phyloP scores from a whole-genome alignment of 2,329 filamentous ascomycete genomes.

The Fusarium sp. region DNA sequence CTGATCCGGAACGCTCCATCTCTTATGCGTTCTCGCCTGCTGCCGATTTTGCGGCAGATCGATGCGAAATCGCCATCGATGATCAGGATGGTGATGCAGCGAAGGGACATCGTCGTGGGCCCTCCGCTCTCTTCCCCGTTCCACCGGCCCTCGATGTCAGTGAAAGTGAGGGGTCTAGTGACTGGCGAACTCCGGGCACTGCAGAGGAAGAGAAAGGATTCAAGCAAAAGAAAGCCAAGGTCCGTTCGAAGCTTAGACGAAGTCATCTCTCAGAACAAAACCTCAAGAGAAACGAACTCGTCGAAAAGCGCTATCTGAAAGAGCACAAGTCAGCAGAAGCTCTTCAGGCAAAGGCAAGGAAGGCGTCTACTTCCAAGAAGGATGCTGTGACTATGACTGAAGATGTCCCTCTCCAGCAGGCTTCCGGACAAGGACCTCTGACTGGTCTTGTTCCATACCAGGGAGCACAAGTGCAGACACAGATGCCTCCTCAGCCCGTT shows the following conservation, averaged over 20 bases:
- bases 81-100: not conserved
- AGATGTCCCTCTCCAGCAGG: not conserved
- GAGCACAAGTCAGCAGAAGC: not conserved
- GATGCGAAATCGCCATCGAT: slow-evolving; percentile 17
- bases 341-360: not conserved
- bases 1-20: not conserved
- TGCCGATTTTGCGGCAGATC: slow-evolving; percentile 16
- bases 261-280: slow-evolving; percentile 22
- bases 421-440: not conserved
- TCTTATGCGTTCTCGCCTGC: slow-evolving; percentile 10
- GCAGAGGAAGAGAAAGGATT: slow-evolving; percentile 10
- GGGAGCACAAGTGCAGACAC: not conserved
- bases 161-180: slow-evolving; percentile 16
- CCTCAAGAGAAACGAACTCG: slow-evolving; percentile 19
- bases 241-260: not conserved
- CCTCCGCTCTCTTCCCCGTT: slow-evolving; percentile 1
- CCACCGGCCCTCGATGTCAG: not conserved
- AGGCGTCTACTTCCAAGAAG: slow-evolving; percentile 9
- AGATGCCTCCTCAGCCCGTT: not conserved
- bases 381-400: not conserved
- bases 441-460: not conserved
- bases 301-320: not conserved
- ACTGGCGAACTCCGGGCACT: slow-evolving; percentile 7
- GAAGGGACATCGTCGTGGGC: slow-evolving; percentile 17
- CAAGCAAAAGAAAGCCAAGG: slow-evolving; percentile 1